phyloP scores from a whole-genome alignment of 495 filamentous ascomycete species.

The Aspergillus wentii region DNA sequence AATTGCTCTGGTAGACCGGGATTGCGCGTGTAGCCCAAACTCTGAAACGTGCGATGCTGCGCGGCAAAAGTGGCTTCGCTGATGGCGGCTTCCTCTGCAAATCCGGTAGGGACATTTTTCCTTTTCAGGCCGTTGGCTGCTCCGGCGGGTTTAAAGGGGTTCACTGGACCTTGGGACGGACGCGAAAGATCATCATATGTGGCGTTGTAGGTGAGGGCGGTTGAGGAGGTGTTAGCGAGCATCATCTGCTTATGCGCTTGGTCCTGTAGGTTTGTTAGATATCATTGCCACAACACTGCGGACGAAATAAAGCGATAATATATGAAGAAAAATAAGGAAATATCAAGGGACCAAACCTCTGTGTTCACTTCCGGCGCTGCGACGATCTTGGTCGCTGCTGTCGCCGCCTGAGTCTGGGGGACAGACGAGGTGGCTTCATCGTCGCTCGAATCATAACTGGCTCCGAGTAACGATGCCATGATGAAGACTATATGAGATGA shows the following conservation, averaged over 20 bases:
- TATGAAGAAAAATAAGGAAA: slow-evolving; percentile 1
- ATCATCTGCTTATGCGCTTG: slow-evolving; percentile 53
- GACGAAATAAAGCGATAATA: neutral
- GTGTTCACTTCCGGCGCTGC: slow-evolving; percentile 56
- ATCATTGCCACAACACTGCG: slow-evolving; percentile 7
- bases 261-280: slow-evolving; percentile 44
- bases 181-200: slow-evolving; percentile 69
- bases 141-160: slow-evolving; percentile 69
- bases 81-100: slow-evolving; percentile 80
- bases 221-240: slow-evolving; percentile 50
- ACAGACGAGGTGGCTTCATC: slow-evolving; percentile 32
- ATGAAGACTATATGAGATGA: slow-evolving; percentile 3
- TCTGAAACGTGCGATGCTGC: slow-evolving; percentile 74
- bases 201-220: slow-evolving; percentile 54
- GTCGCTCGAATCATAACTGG: slow-evolving; percentile 50
- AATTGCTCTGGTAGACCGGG: slow-evolving; percentile 46
- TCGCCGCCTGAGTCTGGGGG: slow-evolving; percentile 18
- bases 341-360: slow-evolving; percentile 54
- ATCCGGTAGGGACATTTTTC: slow-evolving; percentile 88
- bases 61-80: slow-evolving; percentile 83
- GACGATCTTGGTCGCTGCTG: slow-evolving; percentile 40
- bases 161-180: slow-evolving; percentile 65
- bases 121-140: slow-evolving; percentile 60
- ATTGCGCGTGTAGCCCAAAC: slow-evolving; percentile 54
- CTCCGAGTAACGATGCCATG: slow-evolving; percentile 47